Evolutionary conservation across 1,284 basidiomycete species (phyloP).

Genomic region (Volvariella surrecta): DNA sequence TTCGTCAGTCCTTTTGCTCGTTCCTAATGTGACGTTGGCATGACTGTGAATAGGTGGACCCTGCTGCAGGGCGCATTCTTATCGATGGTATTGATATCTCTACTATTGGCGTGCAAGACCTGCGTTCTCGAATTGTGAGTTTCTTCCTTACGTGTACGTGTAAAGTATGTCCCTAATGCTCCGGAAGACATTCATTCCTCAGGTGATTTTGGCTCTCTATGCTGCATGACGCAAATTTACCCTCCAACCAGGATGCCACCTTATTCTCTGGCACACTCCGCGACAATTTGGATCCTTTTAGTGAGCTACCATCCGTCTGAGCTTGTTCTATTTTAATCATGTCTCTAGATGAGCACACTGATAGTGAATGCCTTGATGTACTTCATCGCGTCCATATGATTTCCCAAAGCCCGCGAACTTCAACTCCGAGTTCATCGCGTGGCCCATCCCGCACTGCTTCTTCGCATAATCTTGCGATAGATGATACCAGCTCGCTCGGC

Average conservation of each 20-base stretch:
- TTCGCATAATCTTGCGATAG: conserved; percentile 26
- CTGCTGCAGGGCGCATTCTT: conserved; percentile 66
- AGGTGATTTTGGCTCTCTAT: conserved; percentile 28
- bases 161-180: too few relatives aligned
- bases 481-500: conserved; percentile 17
- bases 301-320: conserved; percentile 18
- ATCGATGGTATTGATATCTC: conserved; percentile 90
- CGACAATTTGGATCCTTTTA: conserved; percentile 85
- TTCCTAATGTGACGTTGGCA: neutral
- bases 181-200: conserved; percentile 79
- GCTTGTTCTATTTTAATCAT: neutral
- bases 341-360: conserved; percentile 67
- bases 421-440: conserved; percentile 28
- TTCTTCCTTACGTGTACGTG: too few relatives aligned
- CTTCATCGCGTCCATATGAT: conserved; percentile 60
- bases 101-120: conserved; percentile 78
- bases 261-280: conserved; percentile 84
- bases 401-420: conserved; percentile 37
- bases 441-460: conserved; percentile 41
- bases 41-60: conserved; percentile 52
- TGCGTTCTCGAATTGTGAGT: conserved; percentile 66
- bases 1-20: conserved; percentile 46
- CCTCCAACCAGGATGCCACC: conserved; percentile 53
- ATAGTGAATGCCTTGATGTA: conserved; percentile 68
- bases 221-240: neutral